Conservation (phyloP, 2,329 filamentous ascomycete genomes). For the Elsinoe perseae region DNA sequence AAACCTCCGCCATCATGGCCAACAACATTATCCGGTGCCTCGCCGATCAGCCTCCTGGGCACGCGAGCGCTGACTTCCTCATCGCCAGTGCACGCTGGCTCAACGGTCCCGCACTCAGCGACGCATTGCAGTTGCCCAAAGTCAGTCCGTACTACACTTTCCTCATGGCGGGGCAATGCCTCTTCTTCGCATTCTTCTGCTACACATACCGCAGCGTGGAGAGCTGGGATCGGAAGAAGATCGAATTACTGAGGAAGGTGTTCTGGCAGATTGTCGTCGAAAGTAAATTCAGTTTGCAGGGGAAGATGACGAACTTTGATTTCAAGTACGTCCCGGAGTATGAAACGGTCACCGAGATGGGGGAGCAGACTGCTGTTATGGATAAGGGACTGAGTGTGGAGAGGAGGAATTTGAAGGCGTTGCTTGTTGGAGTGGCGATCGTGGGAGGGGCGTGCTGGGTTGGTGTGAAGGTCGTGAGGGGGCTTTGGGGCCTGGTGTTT, state of each 20-base stretch:
- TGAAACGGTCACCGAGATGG: conserved; percentile 43
- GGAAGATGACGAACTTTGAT: conserved; percentile 56
- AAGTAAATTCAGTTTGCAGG: conserved; percentile 54
- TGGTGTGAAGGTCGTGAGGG: conserved; percentile 14
- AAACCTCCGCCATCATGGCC: conserved; percentile 56
- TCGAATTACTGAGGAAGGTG: conserved; percentile 43
- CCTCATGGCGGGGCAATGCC: conserved; percentile 56
- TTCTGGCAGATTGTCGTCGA: conserved; percentile 57
- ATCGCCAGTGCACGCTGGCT: conserved; percentile 61
- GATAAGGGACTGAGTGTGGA: conserved; percentile 36
- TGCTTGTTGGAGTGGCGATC: conserved; percentile 35
- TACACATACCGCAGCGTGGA: conserved; percentile 46
- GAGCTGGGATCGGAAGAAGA: conserved; percentile 45
- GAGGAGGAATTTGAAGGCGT: conserved; percentile 40
- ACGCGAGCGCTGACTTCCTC: conserved; percentile 58
- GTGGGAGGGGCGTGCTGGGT: conserved; percentile 25
- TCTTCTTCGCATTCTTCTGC: conserved; percentile 53
- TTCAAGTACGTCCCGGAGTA: conserved; percentile 62
- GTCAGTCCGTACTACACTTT: conserved; percentile 52
- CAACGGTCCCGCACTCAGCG: conserved; percentile 57
- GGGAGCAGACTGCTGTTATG: conserved; percentile 35
- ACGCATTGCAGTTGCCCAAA: conserved; percentile 51
- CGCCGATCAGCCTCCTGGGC: conserved; percentile 57
- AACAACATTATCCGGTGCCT: conserved; percentile 68
- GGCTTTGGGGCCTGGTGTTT: conserved; percentile 8